Evolutionary conservation across 306 rosid species (phyloP).

Genomic region (Arachis stenosperma): DNA sequence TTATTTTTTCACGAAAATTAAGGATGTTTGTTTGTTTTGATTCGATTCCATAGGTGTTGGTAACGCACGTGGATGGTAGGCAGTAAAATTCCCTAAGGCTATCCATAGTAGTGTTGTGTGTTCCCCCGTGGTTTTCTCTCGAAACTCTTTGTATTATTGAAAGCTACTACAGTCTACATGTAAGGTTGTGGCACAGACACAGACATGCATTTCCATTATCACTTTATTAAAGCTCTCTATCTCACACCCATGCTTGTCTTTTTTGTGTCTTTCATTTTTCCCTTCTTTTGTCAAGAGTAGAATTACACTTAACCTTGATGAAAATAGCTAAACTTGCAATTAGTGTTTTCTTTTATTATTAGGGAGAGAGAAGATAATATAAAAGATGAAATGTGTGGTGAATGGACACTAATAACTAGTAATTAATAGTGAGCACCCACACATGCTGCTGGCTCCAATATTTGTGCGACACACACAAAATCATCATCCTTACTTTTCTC

Average conservation of each 20-base stretch:
- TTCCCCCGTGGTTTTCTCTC: constrained; percentile 38
- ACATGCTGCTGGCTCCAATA: constrained; percentile 15
- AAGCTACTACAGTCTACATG: constrained; percentile 24
- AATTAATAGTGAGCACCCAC: constrained; percentile 4
- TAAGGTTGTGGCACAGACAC: constrained; percentile 47
- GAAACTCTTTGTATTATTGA: constrained; percentile 5
- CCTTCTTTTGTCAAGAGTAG: too few relatives aligned
- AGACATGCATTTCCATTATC: constrained; percentile 48
- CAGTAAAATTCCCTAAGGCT: constrained; percentile 39
- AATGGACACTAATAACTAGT: constrained; percentile 4
- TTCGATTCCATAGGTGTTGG: constrained; percentile 14
- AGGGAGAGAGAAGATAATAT: neutral
- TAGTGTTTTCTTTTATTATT: too few relatives aligned
- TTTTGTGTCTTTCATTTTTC: too few relatives aligned
- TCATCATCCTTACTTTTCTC: too few relatives aligned
- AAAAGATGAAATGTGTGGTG: neutral
- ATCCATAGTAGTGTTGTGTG: too few relatives aligned
- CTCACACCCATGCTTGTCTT: neutral
- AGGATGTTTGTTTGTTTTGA: constrained; percentile 42
- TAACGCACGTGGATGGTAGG: constrained; percentile 58
- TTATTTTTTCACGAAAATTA: constrained; percentile 43
- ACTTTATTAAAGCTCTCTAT: constrained; percentile 56
- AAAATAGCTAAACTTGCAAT: too few relatives aligned
- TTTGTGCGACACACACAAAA: neutral
- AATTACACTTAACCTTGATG: too few relatives aligned